Base-by-base conservation (phyloP, 2,329 filamentous ascomycete species). In the Cladophialophora psammophila region DNA sequence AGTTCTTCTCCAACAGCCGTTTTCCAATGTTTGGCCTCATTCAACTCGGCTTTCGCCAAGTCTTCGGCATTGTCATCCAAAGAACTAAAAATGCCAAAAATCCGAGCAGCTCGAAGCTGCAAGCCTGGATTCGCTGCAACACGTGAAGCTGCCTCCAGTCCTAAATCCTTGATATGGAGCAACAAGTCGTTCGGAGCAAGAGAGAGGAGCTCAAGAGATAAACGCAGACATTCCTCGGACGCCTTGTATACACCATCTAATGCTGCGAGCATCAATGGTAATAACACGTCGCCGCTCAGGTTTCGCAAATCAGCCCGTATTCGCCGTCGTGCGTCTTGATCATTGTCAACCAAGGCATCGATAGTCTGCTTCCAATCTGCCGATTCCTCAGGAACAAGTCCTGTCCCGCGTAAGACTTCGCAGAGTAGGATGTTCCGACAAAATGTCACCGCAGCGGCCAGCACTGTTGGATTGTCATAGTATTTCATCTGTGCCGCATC, bases 331-430 rank as follows among this genome's bases (percentile, higher is more conserved):
- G 63, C 71, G 18, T 69, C 63, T 45, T 65, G 54, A 18, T 72
- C 69, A 52, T 72, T 72, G 62, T 67, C 67, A 34, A 71, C 65
- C 31, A 70, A 45, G 2, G 66, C 68, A 71, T 94, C 91, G 2
- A 98, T 82, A 71, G 91, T 90, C 54, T 89, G 85, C 75, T 93
- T 91, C 95, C 95, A 98, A 69, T 94, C 91, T 54, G 90, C 88
- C 72, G 94, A 90, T 31, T 93, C 77, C 9, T 86, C 84, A 31
- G 85, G 76, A 2, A 77, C 75, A 13, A 84, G 78, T 0, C 77
- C 75, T 12, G 81, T 80, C 12, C 79, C 75, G 15, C 73, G 73
- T 32, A 90, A 78, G 48, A 88, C 87, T 74, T 87, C 81, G 71
- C 86, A 82, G 40, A 90, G 79, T 3, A 90, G 79, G 35, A 90